A percentile compares a stretch with the other conserved stretches of the same genome.
These are phyloP conservation scores for Senna tora DNA, from an alignment of 306 rosid genomes.

Conservation along the genomic window DNA sequence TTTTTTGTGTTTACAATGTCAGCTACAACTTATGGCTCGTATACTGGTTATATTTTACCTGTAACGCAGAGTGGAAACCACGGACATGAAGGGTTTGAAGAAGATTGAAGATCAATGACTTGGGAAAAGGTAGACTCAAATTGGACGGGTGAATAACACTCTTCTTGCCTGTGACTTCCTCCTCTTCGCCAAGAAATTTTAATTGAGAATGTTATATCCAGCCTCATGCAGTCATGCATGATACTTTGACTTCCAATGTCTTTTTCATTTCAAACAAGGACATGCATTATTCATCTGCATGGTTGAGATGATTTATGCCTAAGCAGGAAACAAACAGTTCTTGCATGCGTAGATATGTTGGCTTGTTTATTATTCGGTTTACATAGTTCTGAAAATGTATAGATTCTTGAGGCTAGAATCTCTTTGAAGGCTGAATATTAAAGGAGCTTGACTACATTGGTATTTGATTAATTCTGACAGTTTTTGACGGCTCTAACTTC, in stretches of 20 bases:
- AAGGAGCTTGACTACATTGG: constrained; percentile 18
- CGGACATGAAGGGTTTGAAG: too few relatives aligned
- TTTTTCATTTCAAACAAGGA: constrained; percentile 37
- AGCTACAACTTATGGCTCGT: constrained; percentile 7
- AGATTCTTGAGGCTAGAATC: constrained; percentile 22
- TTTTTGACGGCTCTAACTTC: too few relatives aligned
- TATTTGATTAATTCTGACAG: too few relatives aligned
- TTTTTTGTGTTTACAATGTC: neutral
- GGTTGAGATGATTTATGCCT: constrained; percentile 42
- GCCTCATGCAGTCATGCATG: constrained; percentile 35
- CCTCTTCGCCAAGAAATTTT: constrained; percentile 33
- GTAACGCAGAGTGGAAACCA: too few relatives aligned
- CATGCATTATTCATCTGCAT: constrained; percentile 7
- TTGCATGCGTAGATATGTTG: neutral
- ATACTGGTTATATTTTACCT: neutral
- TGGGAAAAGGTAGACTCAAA: neutral
- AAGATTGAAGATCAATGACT: too few relatives aligned
- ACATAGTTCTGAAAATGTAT: constrained; percentile 13
- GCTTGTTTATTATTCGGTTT: too few relatives aligned
- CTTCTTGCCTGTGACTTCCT: constrained; percentile 4
- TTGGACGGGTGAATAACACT: neutral
- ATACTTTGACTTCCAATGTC: constrained; percentile 43
- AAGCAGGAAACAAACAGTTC: constrained; percentile 19
- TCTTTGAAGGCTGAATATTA: constrained; percentile 20
- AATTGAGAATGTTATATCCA: constrained; percentile 35